Evolutionary conservation across 2,329 filamentous ascomycete species (phyloP).

Genomic region (Fusarium sp.): DNA sequence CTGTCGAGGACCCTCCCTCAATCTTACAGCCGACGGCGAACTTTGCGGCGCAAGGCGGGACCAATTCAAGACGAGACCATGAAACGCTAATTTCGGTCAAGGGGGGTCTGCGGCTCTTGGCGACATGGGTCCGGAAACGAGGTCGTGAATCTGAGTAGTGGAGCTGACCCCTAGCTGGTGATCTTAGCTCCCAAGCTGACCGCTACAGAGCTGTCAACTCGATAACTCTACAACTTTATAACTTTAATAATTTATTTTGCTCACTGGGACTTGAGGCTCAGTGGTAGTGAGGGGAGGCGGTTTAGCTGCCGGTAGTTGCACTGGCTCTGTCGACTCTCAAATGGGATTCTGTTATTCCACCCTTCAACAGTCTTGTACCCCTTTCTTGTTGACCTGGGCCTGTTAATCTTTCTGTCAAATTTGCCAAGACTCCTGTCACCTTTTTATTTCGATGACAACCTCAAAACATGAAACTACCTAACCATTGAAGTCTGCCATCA

Average conservation of each 20-base stretch:
- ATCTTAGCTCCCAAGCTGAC: constrained; percentile 23
- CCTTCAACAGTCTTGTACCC: neutral
- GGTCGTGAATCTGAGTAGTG: constrained; percentile 8
- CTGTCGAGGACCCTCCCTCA: neutral
- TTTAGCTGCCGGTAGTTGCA: neutral
- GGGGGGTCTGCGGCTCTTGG: constrained; percentile 11
- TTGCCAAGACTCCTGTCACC: constrained; percentile 4
- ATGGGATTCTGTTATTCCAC: neutral
- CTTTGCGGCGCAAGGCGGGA: neutral
- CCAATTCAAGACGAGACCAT: constrained; percentile 5
- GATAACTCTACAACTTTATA: neutral
- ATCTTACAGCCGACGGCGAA: neutral
- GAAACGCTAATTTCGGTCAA: constrained; percentile 24
- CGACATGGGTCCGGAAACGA: constrained; percentile 17
- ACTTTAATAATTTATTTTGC: too few relatives aligned
- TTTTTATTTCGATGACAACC: neutral
- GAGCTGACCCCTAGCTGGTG: constrained; percentile 12
- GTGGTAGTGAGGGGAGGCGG: neutral
- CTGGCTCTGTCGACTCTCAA: too few relatives aligned
- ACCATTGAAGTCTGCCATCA: neutral
- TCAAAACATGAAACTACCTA: constrained; percentile 12
- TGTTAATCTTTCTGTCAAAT: neutral
- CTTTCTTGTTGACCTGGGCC: neutral
- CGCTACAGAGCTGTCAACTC: constrained; percentile 1
- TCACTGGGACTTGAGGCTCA: too few relatives aligned